These are phyloP conservation scores for Trichosanthes truncata DNA, from an alignment of 306 rosid genomes.

Conservation along the genomic window DNA sequence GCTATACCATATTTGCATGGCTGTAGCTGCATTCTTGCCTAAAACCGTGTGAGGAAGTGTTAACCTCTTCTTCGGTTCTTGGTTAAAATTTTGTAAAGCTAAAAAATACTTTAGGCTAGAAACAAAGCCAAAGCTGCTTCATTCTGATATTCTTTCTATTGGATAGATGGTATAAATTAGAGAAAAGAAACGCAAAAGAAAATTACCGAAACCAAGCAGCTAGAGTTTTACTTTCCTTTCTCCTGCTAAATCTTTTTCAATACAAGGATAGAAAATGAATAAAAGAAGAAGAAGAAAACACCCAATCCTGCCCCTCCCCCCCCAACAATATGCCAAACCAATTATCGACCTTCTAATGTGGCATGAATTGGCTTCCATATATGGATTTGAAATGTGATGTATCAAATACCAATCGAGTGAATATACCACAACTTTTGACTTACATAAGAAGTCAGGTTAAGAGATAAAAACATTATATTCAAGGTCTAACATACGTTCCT, in stretches of 20 bases:
- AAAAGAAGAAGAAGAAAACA: background rate
- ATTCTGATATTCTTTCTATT: background rate
- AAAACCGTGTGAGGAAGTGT: background rate
- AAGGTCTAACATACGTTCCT: background rate
- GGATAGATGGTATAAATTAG: background rate
- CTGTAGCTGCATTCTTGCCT: background rate
- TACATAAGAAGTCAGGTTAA: background rate
- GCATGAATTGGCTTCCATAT: background rate
- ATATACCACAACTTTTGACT: background rate
- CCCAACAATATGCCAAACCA: background rate
- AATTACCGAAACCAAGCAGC: background rate
- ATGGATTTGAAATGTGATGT: background rate
- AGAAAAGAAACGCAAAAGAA: background rate
- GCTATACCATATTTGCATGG: background rate
- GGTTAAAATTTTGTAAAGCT: background rate
- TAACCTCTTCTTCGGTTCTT: background rate
- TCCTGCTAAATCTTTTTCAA: background rate
- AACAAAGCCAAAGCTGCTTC: background rate
- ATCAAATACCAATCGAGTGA: background rate
- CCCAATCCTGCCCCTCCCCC: background rate
- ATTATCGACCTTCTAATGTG: background rate
- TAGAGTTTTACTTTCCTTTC: background rate
- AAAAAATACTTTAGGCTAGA: background rate
- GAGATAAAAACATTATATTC: background rate
- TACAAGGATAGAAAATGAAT: background rate